Evolutionary conservation across 1,284 basidiomycete species (phyloP).

Genomic region (Cerioporus squamosus): DNA sequence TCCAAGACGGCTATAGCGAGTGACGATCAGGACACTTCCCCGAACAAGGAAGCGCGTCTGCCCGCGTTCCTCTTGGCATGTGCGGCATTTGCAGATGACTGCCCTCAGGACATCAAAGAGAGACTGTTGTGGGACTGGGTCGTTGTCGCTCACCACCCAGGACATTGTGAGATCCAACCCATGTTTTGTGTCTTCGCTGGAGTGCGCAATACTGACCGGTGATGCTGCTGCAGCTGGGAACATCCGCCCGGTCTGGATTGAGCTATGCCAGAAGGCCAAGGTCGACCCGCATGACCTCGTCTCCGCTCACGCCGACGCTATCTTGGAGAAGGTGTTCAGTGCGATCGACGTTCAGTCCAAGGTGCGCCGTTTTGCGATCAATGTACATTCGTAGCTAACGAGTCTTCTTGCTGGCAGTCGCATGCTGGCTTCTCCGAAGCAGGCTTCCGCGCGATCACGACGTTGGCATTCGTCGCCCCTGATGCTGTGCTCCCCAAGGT

Average conservation of each 20-base stretch:
- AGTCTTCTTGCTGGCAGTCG: background rate
- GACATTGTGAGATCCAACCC: slow-evolving; percentile 50
- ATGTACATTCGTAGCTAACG: background rate
- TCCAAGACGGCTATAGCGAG: slow-evolving; percentile 22
- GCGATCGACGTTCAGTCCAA: slow-evolving; percentile 48
- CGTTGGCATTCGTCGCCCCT: slow-evolving; percentile 82
- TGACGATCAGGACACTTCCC: slow-evolving; percentile 36
- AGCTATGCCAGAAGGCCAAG: slow-evolving; percentile 71
- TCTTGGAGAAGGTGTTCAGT: slow-evolving; percentile 55
- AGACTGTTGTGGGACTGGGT: slow-evolving; percentile 58
- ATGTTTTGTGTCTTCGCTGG: background rate
- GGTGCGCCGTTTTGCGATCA: slow-evolving; percentile 36
- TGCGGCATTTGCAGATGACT: slow-evolving; percentile 46
- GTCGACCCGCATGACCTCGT: slow-evolving; percentile 73
- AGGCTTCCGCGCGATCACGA: slow-evolving; percentile 75
- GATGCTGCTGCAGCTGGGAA: slow-evolving; percentile 44
- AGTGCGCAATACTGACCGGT: background rate
- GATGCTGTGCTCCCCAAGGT: slow-evolving; percentile 67
- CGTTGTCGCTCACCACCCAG: slow-evolving; percentile 77
- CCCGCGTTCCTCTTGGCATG: slow-evolving; percentile 55
- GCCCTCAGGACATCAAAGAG: slow-evolving; percentile 44
- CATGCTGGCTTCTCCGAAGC: slow-evolving; percentile 58
- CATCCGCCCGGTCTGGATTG: slow-evolving; percentile 81
- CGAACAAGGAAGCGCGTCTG: slow-evolving; percentile 53
- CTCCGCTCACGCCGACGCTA: slow-evolving; percentile 48